Evolutionary conservation across 2,329 filamentous ascomycete genomes (phyloP).

Genomic region (Clonostachys chloroleuca): DNA sequence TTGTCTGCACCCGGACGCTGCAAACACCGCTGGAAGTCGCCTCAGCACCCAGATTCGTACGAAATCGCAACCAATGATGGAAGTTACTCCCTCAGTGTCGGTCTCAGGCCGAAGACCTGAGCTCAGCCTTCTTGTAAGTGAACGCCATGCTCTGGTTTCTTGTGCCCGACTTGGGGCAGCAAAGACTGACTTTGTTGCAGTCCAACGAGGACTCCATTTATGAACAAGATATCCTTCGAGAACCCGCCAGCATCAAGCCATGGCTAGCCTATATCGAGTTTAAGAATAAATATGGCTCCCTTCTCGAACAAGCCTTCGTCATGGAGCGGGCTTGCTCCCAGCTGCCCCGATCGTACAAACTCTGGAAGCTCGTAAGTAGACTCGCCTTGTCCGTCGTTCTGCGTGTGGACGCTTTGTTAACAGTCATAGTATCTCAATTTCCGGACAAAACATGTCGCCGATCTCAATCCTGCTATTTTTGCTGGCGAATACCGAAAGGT

Average conservation of each 20-base stretch:
- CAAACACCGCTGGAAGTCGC: neutral
- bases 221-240: constrained; percentile 90
- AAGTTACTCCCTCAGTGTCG: neutral
- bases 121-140: constrained; percentile 5
- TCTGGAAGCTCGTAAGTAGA: constrained; percentile 81
- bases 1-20: neutral
- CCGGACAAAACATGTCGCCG: constrained; percentile 73
- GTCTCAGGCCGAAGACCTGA: constrained; percentile 1
- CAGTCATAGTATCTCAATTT: constrained; percentile 74
- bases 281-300: constrained; percentile 80
- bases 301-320: constrained; percentile 79
- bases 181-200: constrained; percentile 27
- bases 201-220: constrained; percentile 88
- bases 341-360: constrained; percentile 91
- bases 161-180: neutral
- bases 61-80: neutral
- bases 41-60: neutral
- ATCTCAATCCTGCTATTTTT: constrained; percentile 78
- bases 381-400: neutral
- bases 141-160: neutral
- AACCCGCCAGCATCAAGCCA: constrained; percentile 80
- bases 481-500: constrained; percentile 85
- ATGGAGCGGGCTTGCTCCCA: constrained; percentile 89
- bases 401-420: constrained; percentile 1
- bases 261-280: constrained; percentile 94